These are phyloP conservation scores for Fusarium burgessii DNA, from an alignment of 2,329 filamentous ascomycete species.

Conservation along the genomic window DNA sequence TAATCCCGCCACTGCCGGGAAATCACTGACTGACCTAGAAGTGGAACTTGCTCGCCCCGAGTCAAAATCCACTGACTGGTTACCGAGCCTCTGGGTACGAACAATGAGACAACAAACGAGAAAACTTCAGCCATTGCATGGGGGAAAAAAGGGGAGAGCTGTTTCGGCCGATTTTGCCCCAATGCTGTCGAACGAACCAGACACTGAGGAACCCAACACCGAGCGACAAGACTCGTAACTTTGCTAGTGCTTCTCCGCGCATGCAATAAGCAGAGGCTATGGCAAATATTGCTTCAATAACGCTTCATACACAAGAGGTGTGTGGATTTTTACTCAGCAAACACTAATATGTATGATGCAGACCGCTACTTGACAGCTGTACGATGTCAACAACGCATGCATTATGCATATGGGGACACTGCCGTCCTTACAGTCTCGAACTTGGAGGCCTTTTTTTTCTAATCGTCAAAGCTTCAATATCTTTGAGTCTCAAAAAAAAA, in stretches of 20 bases:
- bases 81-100: slow-evolving; percentile 19
- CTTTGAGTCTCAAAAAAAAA: slow-evolving; percentile 3
- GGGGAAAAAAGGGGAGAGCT: slow-evolving; percentile 8
- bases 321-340: slow-evolving; percentile 25
- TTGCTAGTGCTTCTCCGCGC: slow-evolving; percentile 3
- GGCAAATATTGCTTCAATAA: slow-evolving; percentile 5
- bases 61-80: slow-evolving; percentile 24
- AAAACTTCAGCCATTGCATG: slow-evolving; percentile 18
- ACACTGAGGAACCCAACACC: not conserved
- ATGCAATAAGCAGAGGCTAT: slow-evolving; percentile 26
- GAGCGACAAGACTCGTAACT: not conserved
- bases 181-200: slow-evolving; percentile 4
- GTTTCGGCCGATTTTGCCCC: slow-evolving; percentile 17
- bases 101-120: slow-evolving; percentile 34
- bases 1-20: slow-evolving; percentile 33
- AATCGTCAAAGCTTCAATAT: slow-evolving; percentile 11
- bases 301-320: slow-evolving; percentile 9
- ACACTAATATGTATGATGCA: slow-evolving; percentile 42
- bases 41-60: slow-evolving; percentile 16
- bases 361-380: slow-evolving; percentile 48
- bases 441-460: slow-evolving; percentile 33
- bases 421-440: slow-evolving; percentile 31
- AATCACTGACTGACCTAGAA: not conserved
- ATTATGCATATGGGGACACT: slow-evolving; percentile 27
- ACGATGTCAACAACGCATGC: slow-evolving; percentile 41